phyloP scores from a whole-genome alignment of 2,329 filamentous ascomycete species.

The Mariannaea elegans region DNA sequence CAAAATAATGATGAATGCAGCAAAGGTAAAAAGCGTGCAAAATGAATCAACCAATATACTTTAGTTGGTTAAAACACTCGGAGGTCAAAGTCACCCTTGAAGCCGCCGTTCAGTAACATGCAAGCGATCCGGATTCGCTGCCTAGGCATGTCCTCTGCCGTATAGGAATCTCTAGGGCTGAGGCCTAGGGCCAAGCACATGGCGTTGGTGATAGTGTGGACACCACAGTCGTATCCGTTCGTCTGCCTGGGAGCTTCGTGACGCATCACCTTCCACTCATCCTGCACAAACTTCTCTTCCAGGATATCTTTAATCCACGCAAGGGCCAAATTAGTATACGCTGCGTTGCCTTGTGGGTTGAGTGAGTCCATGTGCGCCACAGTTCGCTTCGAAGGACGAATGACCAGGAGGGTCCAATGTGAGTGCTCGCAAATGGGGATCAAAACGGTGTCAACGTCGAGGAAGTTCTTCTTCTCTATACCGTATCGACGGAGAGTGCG shows the following conservation, averaged over 20 bases:
- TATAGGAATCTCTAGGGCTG: slow-evolving; percentile 60
- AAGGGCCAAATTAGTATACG: slow-evolving; percentile 54
- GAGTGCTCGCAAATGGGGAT: slow-evolving; percentile 71
- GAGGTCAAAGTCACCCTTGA: slow-evolving; percentile 67
- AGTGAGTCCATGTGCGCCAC: slow-evolving; percentile 78
- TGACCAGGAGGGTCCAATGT: slow-evolving; percentile 78
- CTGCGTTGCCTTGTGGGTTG: slow-evolving; percentile 49
- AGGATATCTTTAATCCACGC: slow-evolving; percentile 69
- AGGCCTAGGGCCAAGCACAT: slow-evolving; percentile 67
- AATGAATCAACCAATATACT: slow-evolving; percentile 19
- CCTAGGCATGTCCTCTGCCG: slow-evolving; percentile 62
- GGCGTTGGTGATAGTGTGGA: slow-evolving; percentile 78
- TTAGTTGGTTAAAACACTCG: slow-evolving; percentile 43
- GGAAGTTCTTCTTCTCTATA: slow-evolving; percentile 67
- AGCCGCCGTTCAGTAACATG: slow-evolving; percentile 73
- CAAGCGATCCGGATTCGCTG: slow-evolving; percentile 71
- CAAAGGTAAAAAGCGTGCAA: slow-evolving; percentile 11
- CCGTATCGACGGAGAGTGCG: slow-evolving; percentile 66
- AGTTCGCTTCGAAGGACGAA: slow-evolving; percentile 67
- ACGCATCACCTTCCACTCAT: slow-evolving; percentile 68
- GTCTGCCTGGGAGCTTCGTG: slow-evolving; percentile 64
- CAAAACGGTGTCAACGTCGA: slow-evolving; percentile 73
- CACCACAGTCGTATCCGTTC: slow-evolving; percentile 80
- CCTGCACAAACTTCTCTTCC: slow-evolving; percentile 57
- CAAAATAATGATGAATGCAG: slow-evolving; percentile 18